Evolutionary conservation across 2,329 filamentous ascomycete genomes (phyloP).

Genomic region (Trichoderma lentiforme): DNA sequence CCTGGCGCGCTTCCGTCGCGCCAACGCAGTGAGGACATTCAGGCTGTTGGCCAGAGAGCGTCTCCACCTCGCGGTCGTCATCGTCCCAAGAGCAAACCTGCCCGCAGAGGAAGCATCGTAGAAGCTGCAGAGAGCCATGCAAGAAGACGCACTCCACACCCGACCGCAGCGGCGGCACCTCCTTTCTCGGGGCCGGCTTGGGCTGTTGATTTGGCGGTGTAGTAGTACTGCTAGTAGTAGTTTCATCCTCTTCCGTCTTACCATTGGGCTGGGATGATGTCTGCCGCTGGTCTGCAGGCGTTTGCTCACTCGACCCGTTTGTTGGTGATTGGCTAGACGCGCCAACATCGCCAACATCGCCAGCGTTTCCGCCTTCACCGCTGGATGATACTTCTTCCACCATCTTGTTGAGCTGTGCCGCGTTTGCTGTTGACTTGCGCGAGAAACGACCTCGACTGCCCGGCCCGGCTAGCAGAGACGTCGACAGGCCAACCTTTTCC

Average conservation of each 20-base stretch:
- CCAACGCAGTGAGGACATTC: slow-evolving; percentile 64
- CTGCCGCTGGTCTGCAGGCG: slow-evolving; percentile 6
- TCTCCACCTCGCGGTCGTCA: slow-evolving; percentile 51
- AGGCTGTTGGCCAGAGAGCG: slow-evolving; percentile 62
- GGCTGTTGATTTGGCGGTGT: slow-evolving; percentile 19
- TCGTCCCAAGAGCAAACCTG: slow-evolving; percentile 59
- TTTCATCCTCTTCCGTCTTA: slow-evolving; percentile 22
- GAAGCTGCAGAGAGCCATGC: slow-evolving; percentile 63
- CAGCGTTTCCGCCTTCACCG: slow-evolving; percentile 13
- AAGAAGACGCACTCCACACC: slow-evolving; percentile 67
- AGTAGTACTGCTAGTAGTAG: not conserved
- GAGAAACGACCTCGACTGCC: slow-evolving; percentile 61
- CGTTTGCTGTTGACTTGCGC: slow-evolving; percentile 41
- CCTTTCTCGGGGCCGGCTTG: slow-evolving; percentile 25
- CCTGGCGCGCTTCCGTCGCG: slow-evolving; percentile 59
- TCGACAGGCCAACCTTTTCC: slow-evolving; percentile 64
- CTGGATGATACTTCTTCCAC: slow-evolving; percentile 33
- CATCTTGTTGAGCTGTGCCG: slow-evolving; percentile 36
- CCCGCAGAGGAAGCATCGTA: slow-evolving; percentile 63
- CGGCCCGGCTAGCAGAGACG: slow-evolving; percentile 58
- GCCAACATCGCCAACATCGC: not conserved
- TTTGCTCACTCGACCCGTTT: slow-evolving; percentile 17
- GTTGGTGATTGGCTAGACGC: slow-evolving; percentile 16
- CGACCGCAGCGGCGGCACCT: slow-evolving; percentile 27
- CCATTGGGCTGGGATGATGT: not conserved